phyloP scores from a whole-genome alignment of 2,329 filamentous ascomycete species.

The Mycocentrospora acerina region DNA sequence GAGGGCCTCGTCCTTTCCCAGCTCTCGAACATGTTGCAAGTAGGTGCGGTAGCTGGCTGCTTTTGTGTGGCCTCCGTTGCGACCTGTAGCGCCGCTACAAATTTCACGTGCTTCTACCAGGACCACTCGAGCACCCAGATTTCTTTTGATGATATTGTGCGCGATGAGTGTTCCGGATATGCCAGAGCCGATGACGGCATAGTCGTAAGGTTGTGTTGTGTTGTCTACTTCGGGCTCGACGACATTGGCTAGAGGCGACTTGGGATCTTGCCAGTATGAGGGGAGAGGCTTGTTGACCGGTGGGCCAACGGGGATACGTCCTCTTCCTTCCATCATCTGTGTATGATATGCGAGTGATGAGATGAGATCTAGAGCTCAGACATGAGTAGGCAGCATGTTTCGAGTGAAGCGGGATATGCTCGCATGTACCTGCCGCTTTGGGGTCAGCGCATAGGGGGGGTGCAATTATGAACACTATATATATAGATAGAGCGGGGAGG shows the following conservation, averaged over 20 bases:
- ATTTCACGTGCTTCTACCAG: slow-evolving; percentile 45
- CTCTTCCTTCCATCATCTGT: slow-evolving; percentile 30
- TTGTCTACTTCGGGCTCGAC: slow-evolving; percentile 28
- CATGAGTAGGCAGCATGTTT: no score
- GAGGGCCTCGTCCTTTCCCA: slow-evolving; percentile 54
- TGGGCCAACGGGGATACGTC: slow-evolving; percentile 30
- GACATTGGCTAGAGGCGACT: slow-evolving; percentile 38
- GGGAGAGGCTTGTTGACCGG: slow-evolving; percentile 37
- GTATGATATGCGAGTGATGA: no score
- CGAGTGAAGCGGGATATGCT: no score
- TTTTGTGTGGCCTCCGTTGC: slow-evolving; percentile 54
- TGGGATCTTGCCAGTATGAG: slow-evolving; percentile 47
- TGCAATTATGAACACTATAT: no score
- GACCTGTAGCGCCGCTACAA: slow-evolving; percentile 45
- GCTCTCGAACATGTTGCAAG: slow-evolving; percentile 45
- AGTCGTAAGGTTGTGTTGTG: slow-evolving; percentile 31
- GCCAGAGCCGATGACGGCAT: slow-evolving; percentile 43
- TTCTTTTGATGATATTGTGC: slow-evolving; percentile 32
- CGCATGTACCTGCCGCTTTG: no score
- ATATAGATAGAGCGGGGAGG: no score
- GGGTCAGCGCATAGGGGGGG: no score
- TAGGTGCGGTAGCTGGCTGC: slow-evolving; percentile 56
- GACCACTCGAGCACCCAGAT: slow-evolving; percentile 23
- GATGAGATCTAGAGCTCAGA: no score
- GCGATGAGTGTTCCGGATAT: slow-evolving; percentile 45